Evolutionary conservation across 805 yeast species (phyloP).

Genomic region (Zygoascus tannicola): DNA sequence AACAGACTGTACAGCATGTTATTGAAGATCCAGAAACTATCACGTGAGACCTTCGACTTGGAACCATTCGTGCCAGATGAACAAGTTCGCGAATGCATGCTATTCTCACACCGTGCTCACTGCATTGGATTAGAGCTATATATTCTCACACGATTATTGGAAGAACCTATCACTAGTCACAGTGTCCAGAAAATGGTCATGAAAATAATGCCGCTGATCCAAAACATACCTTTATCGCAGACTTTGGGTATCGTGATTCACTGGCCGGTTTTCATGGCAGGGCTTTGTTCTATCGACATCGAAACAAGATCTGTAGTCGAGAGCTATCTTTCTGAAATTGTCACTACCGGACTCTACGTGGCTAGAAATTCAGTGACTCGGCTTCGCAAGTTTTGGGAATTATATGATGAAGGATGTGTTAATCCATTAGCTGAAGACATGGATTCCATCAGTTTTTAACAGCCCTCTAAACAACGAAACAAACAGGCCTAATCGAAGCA

Average conservation of each 20-base stretch:
- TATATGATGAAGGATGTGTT: slow-evolving; percentile 7
- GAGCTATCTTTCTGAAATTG: slow-evolving; percentile 6
- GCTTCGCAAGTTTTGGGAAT: slow-evolving; percentile 13
- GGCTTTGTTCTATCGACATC: slow-evolving; percentile 7
- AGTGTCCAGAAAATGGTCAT: slow-evolving; percentile 6
- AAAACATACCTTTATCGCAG: slow-evolving; percentile 9
- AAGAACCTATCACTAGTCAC: not conserved
- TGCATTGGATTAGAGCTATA: slow-evolving; percentile 10
- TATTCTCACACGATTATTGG: slow-evolving; percentile 7
- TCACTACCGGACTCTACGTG: slow-evolving; percentile 8
- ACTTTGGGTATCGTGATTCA: slow-evolving; percentile 13
- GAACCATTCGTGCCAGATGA: not conserved
- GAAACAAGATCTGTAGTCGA: slow-evolving; percentile 11
- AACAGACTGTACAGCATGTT: not conserved
- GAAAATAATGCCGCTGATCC: slow-evolving; percentile 1
- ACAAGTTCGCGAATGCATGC: slow-evolving; percentile 8
- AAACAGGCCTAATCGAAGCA: no score
- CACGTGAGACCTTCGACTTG: not conserved
- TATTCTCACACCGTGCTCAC: slow-evolving; percentile 9
- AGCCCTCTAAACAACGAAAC: not conserved
- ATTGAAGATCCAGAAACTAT: not conserved
- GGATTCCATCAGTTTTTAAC: slow-evolving; percentile 13
- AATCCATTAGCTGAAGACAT: slow-evolving; percentile 6
- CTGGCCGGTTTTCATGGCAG: slow-evolving; percentile 15
- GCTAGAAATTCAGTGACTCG: slow-evolving; percentile 15